phyloP scores from a whole-genome alignment of 768 basidiomycete species.

The Lentinus tigrinus region DNA sequence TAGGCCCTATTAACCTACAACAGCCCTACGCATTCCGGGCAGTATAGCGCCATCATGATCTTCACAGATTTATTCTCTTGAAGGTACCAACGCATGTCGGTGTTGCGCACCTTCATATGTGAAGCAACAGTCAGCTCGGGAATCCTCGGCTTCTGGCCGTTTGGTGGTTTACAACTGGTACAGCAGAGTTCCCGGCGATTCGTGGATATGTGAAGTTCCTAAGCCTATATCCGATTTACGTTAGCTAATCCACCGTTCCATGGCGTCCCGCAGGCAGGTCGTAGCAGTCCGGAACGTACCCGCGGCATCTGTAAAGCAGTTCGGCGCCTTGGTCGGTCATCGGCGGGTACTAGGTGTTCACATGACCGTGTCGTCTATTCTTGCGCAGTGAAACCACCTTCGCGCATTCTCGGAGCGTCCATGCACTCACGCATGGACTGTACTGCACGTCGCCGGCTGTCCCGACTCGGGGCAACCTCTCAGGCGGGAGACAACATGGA shows the following conservation, averaged over 20 bases:
- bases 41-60: no score
- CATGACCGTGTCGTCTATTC: not conserved
- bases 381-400: not conserved
- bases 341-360: not conserved
- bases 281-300: no score
- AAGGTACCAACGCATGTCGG: no score
- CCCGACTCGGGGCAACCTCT: not conserved
- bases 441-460: not conserved
- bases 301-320: no score
- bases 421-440: not conserved
- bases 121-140: no score
- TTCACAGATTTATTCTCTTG: no score
- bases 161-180: no score
- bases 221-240: no score
- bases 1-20: not conserved
- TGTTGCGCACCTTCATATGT: no score
- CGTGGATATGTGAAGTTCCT: no score
- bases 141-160: no score
- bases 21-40: not conserved
- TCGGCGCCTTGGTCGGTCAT: not conserved
- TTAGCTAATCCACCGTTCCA: not conserved
- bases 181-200: no score
- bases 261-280: not conserved
- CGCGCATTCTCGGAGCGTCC: slow-evolving; percentile 2
- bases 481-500: not conserved